phyloP scores from a whole-genome alignment of 495 filamentous ascomycete species.

The Amorphotheca resinae region DNA sequence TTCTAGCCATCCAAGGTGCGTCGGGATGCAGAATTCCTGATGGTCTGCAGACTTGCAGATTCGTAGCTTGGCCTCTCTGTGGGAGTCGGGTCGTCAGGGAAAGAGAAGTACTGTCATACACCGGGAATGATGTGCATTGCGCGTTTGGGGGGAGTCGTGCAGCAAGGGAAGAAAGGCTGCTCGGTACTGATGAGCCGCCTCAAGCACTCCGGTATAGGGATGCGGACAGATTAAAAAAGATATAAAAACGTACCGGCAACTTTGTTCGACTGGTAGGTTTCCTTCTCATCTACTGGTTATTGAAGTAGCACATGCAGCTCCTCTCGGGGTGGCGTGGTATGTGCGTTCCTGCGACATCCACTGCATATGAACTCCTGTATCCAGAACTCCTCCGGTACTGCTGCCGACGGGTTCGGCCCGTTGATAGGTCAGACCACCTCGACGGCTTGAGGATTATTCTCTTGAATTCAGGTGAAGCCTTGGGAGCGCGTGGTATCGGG shows the following conservation, averaged over 20 bases:
- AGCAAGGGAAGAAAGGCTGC: constrained; percentile 14
- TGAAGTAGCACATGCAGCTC: constrained; percentile 1
- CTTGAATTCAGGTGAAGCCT: constrained; percentile 1
- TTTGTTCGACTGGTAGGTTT: constrained; percentile 5
- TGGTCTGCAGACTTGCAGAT: constrained; percentile 2
- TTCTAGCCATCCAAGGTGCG: too few relatives aligned
- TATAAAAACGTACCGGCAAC: constrained; percentile 19
- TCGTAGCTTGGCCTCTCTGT: neutral
- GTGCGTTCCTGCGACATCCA: constrained; percentile 13
- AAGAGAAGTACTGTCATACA: constrained; percentile 13
- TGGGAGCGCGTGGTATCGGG: neutral
- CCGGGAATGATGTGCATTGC: constrained; percentile 21
- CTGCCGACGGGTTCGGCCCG: constrained; percentile 17
- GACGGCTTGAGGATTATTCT: constrained; percentile 2
- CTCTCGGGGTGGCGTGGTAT: constrained; percentile 15
- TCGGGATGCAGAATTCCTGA: too few relatives aligned
- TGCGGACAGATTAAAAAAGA: constrained; percentile 20
- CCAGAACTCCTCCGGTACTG: constrained; percentile 12
- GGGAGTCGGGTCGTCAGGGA: constrained; percentile 10
- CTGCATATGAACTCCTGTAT: constrained; percentile 17
- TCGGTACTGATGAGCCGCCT: constrained; percentile 19
- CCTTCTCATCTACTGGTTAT: neutral
- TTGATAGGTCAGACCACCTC: constrained; percentile 7
- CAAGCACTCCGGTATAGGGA: constrained; percentile 5
- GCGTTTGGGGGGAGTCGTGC: constrained; percentile 1